A percentile compares a stretch with the other conserved stretches of the same genome.
Conservation (phyloP, 768 basidiomycete species). For the Phanerodontia chrysosporium region DNA sequence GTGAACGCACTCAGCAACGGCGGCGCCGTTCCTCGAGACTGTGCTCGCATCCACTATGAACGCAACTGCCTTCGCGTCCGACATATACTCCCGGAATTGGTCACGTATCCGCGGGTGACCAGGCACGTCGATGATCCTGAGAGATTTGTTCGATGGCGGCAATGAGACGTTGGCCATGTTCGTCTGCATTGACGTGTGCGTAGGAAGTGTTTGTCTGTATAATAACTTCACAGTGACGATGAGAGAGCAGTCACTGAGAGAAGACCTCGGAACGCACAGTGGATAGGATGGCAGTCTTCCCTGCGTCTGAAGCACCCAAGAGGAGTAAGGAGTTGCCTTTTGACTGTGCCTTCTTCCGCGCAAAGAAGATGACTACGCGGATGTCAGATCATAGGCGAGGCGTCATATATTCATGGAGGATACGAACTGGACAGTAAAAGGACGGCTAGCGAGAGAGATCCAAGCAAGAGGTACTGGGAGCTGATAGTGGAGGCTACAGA, state of each 20-base stretch:
- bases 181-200: slow-evolving; percentile 74
- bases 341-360: slow-evolving; percentile 38
- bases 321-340: slow-evolving; percentile 64
- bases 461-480: slow-evolving; percentile 34
- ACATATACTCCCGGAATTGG: slow-evolving; percentile 65
- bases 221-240: slow-evolving; percentile 44
- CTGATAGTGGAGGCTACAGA: slow-evolving; percentile 33
- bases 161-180: slow-evolving; percentile 51
- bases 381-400: slow-evolving; percentile 13
- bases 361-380: slow-evolving; percentile 39
- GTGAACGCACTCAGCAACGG: slow-evolving; percentile 72
- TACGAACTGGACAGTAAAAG: slow-evolving; percentile 40
- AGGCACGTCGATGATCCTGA: slow-evolving; percentile 70
- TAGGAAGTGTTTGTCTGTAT: slow-evolving; percentile 58
- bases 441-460: slow-evolving; percentile 41
- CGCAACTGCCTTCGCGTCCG: slow-evolving; percentile 58
- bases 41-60: slow-evolving; percentile 82
- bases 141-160: slow-evolving; percentile 36
- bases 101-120: slow-evolving; percentile 81
- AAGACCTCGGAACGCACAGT: slow-evolving; percentile 41
- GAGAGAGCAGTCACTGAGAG: slow-evolving; percentile 11
- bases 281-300: slow-evolving; percentile 77
- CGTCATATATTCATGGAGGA: background rate
- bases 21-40: slow-evolving; percentile 68
- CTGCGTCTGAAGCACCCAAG: slow-evolving; percentile 71